Base-by-base conservation (phyloP, 805 yeast genomes). In the Kodamaea jinghongensis region DNA sequence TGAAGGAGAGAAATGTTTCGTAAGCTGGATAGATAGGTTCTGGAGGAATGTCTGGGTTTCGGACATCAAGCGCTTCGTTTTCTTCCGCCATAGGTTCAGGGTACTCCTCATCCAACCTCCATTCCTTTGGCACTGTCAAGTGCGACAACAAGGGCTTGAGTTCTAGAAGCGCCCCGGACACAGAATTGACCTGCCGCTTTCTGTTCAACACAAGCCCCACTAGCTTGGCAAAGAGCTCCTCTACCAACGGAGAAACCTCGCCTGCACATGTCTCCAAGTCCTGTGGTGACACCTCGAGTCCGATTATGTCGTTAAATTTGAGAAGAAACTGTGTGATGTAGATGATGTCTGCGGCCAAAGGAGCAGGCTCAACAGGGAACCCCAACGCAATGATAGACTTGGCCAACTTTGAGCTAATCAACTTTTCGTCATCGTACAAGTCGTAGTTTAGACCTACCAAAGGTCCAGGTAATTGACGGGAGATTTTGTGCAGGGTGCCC, bases 391-490 rank as follows among this genome's bases (percentile, higher is more conserved):
- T 34, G 6, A 16, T 9, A 38, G 51, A 47, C 15, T 45, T 46
- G 23, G 23, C 23, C 5, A 20, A 6, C 23, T 20, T 20, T 4
- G 49, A 30, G 5, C 49, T 47, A 4, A 40, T 38, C 29, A 65
- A 39, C 8, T 58, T 34, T 46, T 62, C 64, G 11, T 65, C 71
- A 41, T 69, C 73, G 40, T 69, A 68, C 8, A 59, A 46, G 31
- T 61, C 65, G 42, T 61, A 67, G 35, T 53, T 47, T 20, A 69
- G 46, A 0, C 63, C 58, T 3, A 68, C 51, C 32, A 68, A 47
- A 1, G 75, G 73, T 1, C 72, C 73, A 0, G 73, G 72, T 11
- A 60, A 52, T 26, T 63, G 62, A 23, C 70, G 48, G 6, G 67
- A 50, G 11, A 52, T 43, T 44, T 60, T 63, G 39, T 55, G 51